These are phyloP conservation scores for Aspergillus transmontanensis DNA, from an alignment of 2,329 filamentous ascomycete genomes.

Conservation along the genomic window DNA sequence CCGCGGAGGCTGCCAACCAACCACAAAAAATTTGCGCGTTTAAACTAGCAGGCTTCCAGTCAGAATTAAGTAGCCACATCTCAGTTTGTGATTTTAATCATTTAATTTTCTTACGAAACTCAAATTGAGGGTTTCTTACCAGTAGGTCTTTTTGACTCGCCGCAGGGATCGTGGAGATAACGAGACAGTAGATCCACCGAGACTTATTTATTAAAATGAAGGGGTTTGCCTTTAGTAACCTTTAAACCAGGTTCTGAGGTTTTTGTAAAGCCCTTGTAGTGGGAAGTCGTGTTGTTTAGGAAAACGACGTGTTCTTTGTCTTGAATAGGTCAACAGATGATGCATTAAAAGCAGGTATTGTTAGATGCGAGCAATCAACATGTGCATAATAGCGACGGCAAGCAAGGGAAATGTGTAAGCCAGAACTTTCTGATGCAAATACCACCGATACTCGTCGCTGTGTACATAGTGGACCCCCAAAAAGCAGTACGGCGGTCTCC, in stretches of 20 bases:
- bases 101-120: slow-evolving; percentile 4
- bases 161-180: slow-evolving; percentile 7
- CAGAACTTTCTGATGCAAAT: not conserved
- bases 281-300: not conserved
- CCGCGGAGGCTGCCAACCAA: slow-evolving; percentile 21
- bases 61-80: slow-evolving; percentile 5
- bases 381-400: not conserved
- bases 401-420: not conserved
- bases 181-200: slow-evolving; percentile 1
- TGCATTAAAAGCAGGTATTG: not conserved
- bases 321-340: not conserved
- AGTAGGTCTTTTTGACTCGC: slow-evolving; percentile 3
- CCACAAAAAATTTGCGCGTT: slow-evolving; percentile 17
- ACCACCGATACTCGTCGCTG: not conserved
- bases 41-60: slow-evolving; percentile 4
- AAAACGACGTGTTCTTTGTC: slow-evolving; percentile 3
- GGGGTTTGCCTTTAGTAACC: not conserved
- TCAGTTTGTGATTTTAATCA: slow-evolving; percentile 1
- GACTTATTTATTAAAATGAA: not conserved
- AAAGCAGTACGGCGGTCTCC: not conserved
- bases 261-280: not conserved
- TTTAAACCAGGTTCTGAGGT: not conserved
- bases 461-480: not conserved
- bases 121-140: slow-evolving; percentile 8
- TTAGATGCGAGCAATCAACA: not conserved